Evolutionary conservation across 164 flowering plant species (phyloP).

Genomic region (Pachysandra terminalis): DNA sequence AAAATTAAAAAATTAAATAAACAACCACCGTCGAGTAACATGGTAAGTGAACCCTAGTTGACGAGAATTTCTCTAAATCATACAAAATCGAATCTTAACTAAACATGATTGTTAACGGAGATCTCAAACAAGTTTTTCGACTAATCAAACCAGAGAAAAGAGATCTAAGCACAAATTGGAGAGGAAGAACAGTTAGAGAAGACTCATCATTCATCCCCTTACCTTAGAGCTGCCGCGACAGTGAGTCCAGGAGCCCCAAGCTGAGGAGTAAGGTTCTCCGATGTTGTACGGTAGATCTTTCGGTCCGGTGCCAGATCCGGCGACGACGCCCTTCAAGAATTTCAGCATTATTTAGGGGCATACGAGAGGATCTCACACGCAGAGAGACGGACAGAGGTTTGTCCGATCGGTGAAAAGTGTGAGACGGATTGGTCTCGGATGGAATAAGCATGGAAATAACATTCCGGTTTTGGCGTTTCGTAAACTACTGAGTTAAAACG

Average conservation of each 20-base stretch:
- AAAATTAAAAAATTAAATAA: no score
- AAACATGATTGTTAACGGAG: not conserved
- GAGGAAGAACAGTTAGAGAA: not conserved
- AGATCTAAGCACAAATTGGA: not conserved
- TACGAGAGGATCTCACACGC: not conserved
- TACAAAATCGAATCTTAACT: not conserved
- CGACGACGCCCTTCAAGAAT: constrained; percentile 89
- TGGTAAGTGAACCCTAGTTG: not conserved
- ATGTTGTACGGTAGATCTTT: constrained; percentile 93
- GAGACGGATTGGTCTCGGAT: not conserved
- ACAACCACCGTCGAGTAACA: not conserved
- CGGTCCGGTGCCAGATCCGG: constrained; percentile 82
- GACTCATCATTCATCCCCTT: not conserved
- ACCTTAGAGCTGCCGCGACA: constrained; percentile 90
- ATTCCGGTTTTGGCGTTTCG: not conserved
- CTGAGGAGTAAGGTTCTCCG: constrained; percentile 87
- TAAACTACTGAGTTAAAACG: not conserved
- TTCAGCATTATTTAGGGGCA: constrained; percentile 49
- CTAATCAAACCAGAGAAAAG: not conserved
- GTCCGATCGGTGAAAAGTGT: not conserved
- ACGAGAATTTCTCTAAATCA: not conserved
- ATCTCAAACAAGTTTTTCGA: not conserved
- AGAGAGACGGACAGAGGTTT: not conserved
- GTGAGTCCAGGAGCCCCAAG: constrained; percentile 99
- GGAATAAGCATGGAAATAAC: not conserved